A percentile compares a stretch with the other conserved stretches of the same genome.
Conservation (phyloP, 1,284 basidiomycete genomes). For the Fomitopsis palustris region DNA sequence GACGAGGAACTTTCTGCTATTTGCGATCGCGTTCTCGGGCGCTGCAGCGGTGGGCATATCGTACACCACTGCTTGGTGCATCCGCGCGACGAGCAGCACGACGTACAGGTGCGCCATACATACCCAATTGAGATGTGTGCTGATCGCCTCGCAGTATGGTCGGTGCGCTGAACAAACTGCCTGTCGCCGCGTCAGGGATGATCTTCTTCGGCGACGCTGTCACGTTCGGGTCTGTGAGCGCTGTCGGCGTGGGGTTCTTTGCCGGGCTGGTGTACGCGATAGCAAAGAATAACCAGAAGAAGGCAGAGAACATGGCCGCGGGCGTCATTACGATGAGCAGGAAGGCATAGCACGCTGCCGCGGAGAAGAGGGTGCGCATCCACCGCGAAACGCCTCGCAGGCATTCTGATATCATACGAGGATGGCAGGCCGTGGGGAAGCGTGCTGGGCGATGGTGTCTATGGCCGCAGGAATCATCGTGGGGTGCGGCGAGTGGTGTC, state of each 20-base stretch:
- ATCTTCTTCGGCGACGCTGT: conserved; percentile 92
- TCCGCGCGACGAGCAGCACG: conserved; percentile 93
- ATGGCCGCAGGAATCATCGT: not conserved
- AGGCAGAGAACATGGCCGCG: conserved; percentile 46
- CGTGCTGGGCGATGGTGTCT: not conserved
- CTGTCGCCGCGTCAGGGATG: conserved; percentile 95
- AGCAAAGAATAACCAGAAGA: conserved; percentile 87
- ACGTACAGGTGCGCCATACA: conserved; percentile 76
- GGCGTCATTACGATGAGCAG: conserved; percentile 61
- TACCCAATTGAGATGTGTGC: not conserved
- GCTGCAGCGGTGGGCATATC: conserved; percentile 97
- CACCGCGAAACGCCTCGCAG: not conserved
- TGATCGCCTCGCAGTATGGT: conserved; percentile 76
- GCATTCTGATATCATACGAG: not conserved
- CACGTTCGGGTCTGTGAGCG: conserved; percentile 84
- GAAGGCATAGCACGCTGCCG: conserved; percentile 33
- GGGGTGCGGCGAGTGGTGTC: not conserved
- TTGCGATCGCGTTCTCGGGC: conserved; percentile 92
- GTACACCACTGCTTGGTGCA: conserved; percentile 98
- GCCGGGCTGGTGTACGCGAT: conserved; percentile 89
- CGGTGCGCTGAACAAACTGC: conserved; percentile 97
- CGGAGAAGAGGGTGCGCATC: not conserved
- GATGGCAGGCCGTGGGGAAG: not conserved
- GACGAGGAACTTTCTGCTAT: conserved; percentile 77
- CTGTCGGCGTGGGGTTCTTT: conserved; percentile 87